Base-by-base conservation (phyloP, 495 filamentous ascomycete species). In the Trichoderma virens region DNA sequence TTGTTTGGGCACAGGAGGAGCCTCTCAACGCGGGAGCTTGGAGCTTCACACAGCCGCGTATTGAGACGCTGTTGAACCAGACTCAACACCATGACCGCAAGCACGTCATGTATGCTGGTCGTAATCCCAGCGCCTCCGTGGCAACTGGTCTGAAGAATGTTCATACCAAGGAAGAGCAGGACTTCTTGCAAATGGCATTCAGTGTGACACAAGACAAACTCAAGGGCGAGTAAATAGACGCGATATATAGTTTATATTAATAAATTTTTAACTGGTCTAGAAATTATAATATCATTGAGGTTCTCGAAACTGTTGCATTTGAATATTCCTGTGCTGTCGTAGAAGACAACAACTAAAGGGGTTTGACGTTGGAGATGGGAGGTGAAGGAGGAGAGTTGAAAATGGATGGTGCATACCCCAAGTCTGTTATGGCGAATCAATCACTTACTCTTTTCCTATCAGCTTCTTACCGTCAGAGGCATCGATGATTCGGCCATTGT, bases 1-100 rank as follows among this genome's bases (percentile, higher is more conserved):
- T 98, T 65, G 90, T 98, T 65, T 98, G 92, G 91, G 84, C 82
- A 65, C 94, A 98, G 80, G 94, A 98, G 78, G 94, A 98, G 79
- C 94, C 94, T 38, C 84, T 98, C 62, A 98, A 98, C 72, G 94
- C 94, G 18, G 94, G 94, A 72, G 88, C 88, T 43, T 98, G 94
- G 94, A 89, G 85, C 73, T 98, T 90, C 83, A 89, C 87, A 35
- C 94, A 98, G 79, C 94, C 94, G 23, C 87, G 95, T 71, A 89
- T 98, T 67, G 95, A 98, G 85, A 98, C 92, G 27, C 77, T 98
- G 71, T 81, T 98, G 61, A 97, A 97, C 80, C 72, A 90, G 65
- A 97, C 94, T 3, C 73, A 93, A 77, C 80, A 94, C 76, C 95
- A 98, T 79, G 85, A 93, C 78, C 84, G 88, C 69, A 92, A 94